Conservation (phyloP, 495 filamentous ascomycete species). For the Penicillium cinerascens region DNA sequence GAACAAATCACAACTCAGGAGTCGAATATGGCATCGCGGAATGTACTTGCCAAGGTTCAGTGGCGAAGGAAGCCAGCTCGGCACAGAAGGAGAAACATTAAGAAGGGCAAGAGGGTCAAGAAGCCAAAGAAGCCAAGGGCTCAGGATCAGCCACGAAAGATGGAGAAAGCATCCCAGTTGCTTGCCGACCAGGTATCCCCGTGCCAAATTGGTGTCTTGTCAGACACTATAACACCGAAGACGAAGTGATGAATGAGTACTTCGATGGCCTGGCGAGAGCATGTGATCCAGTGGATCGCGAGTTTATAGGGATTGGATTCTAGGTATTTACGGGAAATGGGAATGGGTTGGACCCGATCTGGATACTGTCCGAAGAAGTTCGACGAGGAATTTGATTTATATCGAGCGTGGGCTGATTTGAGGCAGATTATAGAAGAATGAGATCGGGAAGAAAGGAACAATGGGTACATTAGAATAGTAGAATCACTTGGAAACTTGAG, state of each 20-base stretch:
- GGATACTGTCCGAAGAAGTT: too few species aligned
- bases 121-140: too few species aligned
- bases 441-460: too few species aligned
- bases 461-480: neutral
- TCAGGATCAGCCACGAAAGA: too few species aligned
- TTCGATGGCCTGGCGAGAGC: constrained; percentile 7
- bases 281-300: constrained; percentile 13
- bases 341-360: constrained; percentile 11
- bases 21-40: too few species aligned
- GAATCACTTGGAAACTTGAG: neutral
- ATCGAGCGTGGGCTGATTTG: neutral
- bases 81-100: neutral
- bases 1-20: too few species aligned
- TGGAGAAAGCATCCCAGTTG: too few species aligned
- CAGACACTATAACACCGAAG: too few species aligned
- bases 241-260: neutral
- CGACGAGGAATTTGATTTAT: constrained; percentile 1
- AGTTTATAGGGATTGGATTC: constrained; percentile 5
- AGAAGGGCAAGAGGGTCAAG: neutral
- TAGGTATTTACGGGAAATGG: neutral
- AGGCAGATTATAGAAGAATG: too few species aligned
- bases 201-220: too few species aligned
- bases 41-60: too few species aligned
- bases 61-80: neutral
- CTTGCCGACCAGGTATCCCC: too few species aligned